phyloP scores from a whole-genome alignment of 306 rosid species.

The Pachyrhizus erosus region DNA sequence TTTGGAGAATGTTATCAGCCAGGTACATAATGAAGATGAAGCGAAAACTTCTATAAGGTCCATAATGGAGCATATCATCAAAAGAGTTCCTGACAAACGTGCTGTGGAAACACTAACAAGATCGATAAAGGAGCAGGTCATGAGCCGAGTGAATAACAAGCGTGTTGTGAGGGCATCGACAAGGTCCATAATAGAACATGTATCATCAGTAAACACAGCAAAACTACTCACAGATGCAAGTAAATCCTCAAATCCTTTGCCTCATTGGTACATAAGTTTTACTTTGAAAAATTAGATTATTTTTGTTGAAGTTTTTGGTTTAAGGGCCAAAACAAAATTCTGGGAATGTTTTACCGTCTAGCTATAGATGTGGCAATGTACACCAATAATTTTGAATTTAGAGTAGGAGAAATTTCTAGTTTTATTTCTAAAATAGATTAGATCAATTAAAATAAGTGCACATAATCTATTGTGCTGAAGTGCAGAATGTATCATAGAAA shows the following conservation, averaged over 20 bases:
- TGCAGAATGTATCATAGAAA: neutral
- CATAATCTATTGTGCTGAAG: slow-evolving; percentile 14
- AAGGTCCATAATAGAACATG: slow-evolving; percentile 66
- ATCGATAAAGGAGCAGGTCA: slow-evolving; percentile 48
- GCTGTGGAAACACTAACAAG: slow-evolving; percentile 45
- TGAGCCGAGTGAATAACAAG: slow-evolving; percentile 32
- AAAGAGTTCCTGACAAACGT: slow-evolving; percentile 44
- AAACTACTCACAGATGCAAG: slow-evolving; percentile 93
- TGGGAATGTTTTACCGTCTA: neutral
- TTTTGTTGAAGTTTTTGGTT: neutral
- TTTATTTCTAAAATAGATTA: neutral
- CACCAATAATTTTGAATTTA: neutral
- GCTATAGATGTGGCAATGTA: neutral
- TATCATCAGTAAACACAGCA: slow-evolving; percentile 68
- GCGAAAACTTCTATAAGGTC: slow-evolving; percentile 43
- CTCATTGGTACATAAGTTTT: slow-evolving; percentile 6
- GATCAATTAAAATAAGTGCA: neutral
- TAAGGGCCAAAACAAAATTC: neutral
- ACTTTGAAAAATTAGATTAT: neutral
- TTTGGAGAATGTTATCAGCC: slow-evolving; percentile 31
- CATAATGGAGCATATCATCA: slow-evolving; percentile 44
- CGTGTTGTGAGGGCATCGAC: slow-evolving; percentile 31
- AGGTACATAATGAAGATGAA: slow-evolving; percentile 38
- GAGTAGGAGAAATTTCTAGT: slow-evolving; percentile 30
- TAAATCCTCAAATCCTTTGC: slow-evolving; percentile 53